These are phyloP conservation scores for Phytophthora crassamura DNA, from an alignment of 352 stramenopile genomes.

Conservation along the genomic window DNA sequence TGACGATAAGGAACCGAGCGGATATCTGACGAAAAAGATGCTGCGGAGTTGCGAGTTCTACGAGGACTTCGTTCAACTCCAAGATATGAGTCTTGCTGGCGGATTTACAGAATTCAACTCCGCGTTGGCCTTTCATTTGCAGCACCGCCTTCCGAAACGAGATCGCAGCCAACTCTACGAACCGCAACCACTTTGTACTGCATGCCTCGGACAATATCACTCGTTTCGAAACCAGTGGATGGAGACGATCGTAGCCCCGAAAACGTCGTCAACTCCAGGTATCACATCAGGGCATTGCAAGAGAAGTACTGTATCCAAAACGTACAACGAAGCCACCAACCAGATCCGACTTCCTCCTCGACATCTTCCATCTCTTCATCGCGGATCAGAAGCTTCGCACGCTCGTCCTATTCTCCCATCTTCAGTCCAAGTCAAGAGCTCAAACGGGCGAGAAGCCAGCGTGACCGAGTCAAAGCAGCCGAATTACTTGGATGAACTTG, in stretches of 20 bases:
- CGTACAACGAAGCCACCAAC: constrained; percentile 12
- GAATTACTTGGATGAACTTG: constrained; percentile 60
- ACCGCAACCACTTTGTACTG: constrained; percentile 53
- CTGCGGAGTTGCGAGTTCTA: constrained; percentile 74
- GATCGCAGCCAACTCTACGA: constrained; percentile 67
- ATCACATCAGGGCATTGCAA: neutral
- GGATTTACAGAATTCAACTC: constrained; percentile 47
- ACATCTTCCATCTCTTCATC: constrained; percentile 29
- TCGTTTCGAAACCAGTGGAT: constrained; percentile 51
- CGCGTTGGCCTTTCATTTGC: constrained; percentile 61
- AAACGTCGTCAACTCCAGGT: neutral
- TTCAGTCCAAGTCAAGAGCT: neutral
- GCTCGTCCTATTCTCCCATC: constrained; percentile 1
- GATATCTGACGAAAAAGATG: constrained; percentile 71
- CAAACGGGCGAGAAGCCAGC: neutral
- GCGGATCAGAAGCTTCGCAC: neutral
- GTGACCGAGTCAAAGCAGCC: neutral
- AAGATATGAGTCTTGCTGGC: constrained; percentile 54
- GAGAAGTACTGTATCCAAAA: neutral
- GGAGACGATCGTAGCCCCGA: constrained; percentile 11
- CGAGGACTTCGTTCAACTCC: constrained; percentile 45
- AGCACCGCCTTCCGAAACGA: constrained; percentile 58
- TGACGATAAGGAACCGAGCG: constrained; percentile 37
- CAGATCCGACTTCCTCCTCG: constrained; percentile 6
- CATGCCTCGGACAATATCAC: constrained; percentile 58